A percentile compares a stretch with the other conserved stretches of the same genome.
Evolutionary conservation across 139 green algal species (phyloP).

Genomic region (Spirogloea muscicola): DNA sequence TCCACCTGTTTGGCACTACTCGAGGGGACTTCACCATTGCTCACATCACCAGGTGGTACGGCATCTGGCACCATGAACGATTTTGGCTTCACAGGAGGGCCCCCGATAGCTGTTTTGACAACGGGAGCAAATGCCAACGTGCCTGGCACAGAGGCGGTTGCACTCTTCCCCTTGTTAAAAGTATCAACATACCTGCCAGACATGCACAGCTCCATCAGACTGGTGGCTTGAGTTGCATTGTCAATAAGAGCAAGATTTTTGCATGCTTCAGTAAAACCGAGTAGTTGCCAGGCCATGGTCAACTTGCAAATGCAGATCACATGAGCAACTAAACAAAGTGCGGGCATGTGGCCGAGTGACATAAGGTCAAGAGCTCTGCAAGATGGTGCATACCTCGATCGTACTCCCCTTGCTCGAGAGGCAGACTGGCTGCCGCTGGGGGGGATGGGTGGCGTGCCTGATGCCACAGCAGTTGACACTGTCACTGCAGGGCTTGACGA

Average conservation of each 20-base stretch:
- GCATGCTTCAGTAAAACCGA: background rate
- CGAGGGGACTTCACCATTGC: no score
- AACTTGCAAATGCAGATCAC: background rate
- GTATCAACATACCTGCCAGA: conserved; percentile 22
- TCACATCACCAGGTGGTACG: no score
- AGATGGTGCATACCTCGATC: no score
- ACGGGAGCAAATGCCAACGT: no score
- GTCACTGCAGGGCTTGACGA: background rate
- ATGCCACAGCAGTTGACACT: background rate
- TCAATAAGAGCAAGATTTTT: background rate
- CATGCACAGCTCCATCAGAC: no score
- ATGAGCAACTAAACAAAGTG: background rate
- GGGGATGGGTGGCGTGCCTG: background rate
- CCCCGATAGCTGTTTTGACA: no score
- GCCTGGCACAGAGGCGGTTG: background rate
- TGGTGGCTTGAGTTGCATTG: no score
- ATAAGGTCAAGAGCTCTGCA: no score
- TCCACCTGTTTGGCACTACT: no score
- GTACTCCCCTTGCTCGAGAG: background rate
- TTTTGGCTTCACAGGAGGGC: no score
- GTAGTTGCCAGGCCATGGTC: background rate
- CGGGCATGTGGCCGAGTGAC: no score
- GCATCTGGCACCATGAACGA: no score
- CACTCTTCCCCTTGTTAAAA: conserved; percentile 9
- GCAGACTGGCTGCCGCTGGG: background rate